A percentile compares a stretch with the other conserved stretches of the same genome.
These are phyloP conservation scores for Salmacisia buchloeana DNA, from an alignment of 1,284 basidiomycete genomes.

Conservation along the genomic window DNA sequence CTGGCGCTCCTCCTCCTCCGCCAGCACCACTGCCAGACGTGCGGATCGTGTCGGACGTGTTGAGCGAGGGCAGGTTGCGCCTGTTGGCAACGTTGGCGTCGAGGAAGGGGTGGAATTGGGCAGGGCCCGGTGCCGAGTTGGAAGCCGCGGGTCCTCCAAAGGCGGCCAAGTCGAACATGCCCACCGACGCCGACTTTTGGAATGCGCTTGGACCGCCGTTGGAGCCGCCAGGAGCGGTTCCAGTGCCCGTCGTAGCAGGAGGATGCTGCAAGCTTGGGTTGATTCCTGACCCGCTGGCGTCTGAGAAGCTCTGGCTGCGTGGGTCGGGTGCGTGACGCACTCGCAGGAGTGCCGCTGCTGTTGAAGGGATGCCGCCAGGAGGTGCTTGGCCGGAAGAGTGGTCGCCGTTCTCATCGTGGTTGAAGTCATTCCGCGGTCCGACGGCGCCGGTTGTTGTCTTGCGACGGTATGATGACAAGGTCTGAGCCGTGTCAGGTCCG, in stretches of 20 bases:
- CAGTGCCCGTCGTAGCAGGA: too few species aligned
- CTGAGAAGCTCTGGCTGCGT: neutral
- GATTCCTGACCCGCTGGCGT: neutral
- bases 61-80: conserved; percentile 4
- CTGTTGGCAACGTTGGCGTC: neutral
- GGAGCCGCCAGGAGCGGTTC: neutral
- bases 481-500: too few species aligned
- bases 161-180: conserved; percentile 3
- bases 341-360: neutral
- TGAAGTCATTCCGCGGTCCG: too few species aligned
- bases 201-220: neutral
- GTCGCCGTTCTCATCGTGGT: too few species aligned
- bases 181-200: neutral
- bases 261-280: too few species aligned
- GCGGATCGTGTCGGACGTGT: conserved; percentile 1
- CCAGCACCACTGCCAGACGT: neutral
- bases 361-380: neutral
- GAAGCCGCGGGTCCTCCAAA: neutral
- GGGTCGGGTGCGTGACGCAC: neutral
- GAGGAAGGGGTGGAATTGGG: neutral
- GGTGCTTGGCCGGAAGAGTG: too few species aligned
- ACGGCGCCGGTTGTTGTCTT: neutral
- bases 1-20: neutral
- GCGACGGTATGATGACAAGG: neutral
- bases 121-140: neutral